Base-by-base conservation (phyloP, 768 basidiomycete species). In the Arthromyces matolae region DNA sequence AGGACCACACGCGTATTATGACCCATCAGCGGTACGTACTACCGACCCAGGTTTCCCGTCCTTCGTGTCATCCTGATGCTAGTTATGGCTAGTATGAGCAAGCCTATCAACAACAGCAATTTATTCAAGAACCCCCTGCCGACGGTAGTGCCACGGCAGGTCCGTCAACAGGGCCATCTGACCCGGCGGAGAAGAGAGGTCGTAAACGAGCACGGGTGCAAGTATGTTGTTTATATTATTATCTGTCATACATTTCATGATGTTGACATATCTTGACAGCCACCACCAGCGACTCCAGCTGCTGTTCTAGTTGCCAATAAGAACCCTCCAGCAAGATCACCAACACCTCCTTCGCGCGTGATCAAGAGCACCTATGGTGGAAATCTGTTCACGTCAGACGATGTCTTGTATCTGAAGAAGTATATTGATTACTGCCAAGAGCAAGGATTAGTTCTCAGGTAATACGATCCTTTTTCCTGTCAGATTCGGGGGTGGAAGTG, bases 351-450 rank as follows among this genome's bases (percentile, higher is more conserved):
- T 16, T 80, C 77, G 5, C 80, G 89, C 13, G 83, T 91, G 18
- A 83, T 93, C 61, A 91, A 89, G 66, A 92, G 89, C 58, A 91
- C 89, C 0, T 92, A 91, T 58, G 90, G 90, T 35, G 90, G 90
- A 12, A 92, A 93, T 60, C 63, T 91, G 31, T 93, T 93, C 59
- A 93, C 90, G 0, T 75, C 83, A 2, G 90, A 92, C 39, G 90
- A 93, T 60, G 80, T 93, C 33, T 47, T 79, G 28, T 93, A 92
- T 62, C 75, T 93, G 51, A 89, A 90, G 60, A 85, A 82, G 61
- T 93, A 93, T 61, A 93, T 93, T 37, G 88, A 91, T 56, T 93
- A 90, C 57, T 93, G 90, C 59, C 89, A 90, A 58, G 88, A 91
- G 47, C 86, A 91, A 63, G 89, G 90, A 29, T 64, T 90, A 7